phyloP scores from a whole-genome alignment of 768 basidiomycete genomes.

The Leccinum longicurvipes region DNA sequence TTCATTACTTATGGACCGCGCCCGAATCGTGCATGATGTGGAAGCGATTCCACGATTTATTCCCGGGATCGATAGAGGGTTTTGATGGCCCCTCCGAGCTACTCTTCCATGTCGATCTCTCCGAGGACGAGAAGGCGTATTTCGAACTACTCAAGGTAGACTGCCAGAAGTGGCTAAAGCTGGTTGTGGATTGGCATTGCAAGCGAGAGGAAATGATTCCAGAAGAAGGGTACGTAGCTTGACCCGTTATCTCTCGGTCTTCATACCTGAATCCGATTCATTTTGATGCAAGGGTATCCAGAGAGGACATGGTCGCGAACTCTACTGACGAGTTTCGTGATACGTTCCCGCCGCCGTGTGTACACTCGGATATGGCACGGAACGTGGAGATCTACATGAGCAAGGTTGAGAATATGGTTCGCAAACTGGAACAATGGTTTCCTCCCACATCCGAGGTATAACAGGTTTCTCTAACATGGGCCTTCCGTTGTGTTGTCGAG shows the following conservation, averaged over 20 bases:
- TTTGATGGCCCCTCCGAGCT: constrained; percentile 13
- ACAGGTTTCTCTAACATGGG: neutral
- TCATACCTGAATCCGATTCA: neutral
- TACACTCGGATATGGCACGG: constrained; percentile 7
- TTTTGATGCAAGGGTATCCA: constrained; percentile 1
- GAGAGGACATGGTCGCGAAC: constrained; percentile 8
- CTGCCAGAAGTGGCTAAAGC: constrained; percentile 17
- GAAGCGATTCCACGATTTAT: too few species aligned
- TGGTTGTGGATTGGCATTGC: constrained; percentile 20
- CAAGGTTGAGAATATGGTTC: constrained; percentile 26
- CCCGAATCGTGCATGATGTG: constrained; percentile 26
- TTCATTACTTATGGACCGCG: constrained; percentile 27
- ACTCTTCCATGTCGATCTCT: constrained; percentile 24
- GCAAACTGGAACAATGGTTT: constrained; percentile 26
- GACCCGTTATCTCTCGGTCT: neutral
- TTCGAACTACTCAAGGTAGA: constrained; percentile 17
- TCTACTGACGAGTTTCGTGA: constrained; percentile 25
- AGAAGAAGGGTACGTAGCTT: constrained; percentile 8
- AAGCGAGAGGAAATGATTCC: constrained; percentile 11
- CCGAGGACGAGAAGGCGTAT: constrained; percentile 19
- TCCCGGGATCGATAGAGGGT: constrained; percentile 10
- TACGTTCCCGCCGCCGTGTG: constrained; percentile 18
- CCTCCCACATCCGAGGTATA: neutral
- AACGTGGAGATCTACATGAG: constrained; percentile 25
- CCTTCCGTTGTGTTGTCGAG: neutral